Conservation (phyloP, 148 eudicot genomes). For the Cornus florida region DNA sequence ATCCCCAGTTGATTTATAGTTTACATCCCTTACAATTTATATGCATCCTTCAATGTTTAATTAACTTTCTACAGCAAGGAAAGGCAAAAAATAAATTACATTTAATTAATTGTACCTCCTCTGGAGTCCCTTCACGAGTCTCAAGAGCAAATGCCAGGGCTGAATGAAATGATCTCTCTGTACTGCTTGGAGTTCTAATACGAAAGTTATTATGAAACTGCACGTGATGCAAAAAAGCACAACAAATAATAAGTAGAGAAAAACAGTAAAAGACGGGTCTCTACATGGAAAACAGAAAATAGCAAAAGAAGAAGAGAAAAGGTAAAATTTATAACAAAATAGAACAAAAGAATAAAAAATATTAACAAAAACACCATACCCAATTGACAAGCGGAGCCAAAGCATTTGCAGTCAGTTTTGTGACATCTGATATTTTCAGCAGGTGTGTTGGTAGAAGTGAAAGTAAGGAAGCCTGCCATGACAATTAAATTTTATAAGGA, state of each 20-base stretch:
- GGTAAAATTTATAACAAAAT: background rate
- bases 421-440: constrained; percentile 52
- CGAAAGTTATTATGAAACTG: constrained; percentile 75
- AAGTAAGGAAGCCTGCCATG: constrained; percentile 81
- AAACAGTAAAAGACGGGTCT: background rate
- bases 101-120: constrained; percentile 54
- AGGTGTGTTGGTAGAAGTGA: constrained; percentile 74
- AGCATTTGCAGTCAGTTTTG: constrained; percentile 49
- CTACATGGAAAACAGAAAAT: background rate
- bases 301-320: background rate
- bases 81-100: background rate
- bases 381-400: constrained; percentile 74
- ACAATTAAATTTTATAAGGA: background rate
- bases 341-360: background rate
- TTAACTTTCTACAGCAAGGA: background rate
- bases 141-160: constrained; percentile 72
- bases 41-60: background rate
- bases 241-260: background rate
- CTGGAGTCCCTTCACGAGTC: constrained; percentile 80
- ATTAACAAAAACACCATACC: constrained; percentile 45
- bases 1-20: background rate
- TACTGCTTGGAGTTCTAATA: constrained; percentile 44
- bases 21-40: background rate
- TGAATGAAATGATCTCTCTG: constrained; percentile 49
- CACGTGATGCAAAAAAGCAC: constrained; percentile 12